Base-by-base conservation (phyloP, 2,329 filamentous ascomycete genomes). In the Botrytis cinerea region DNA sequence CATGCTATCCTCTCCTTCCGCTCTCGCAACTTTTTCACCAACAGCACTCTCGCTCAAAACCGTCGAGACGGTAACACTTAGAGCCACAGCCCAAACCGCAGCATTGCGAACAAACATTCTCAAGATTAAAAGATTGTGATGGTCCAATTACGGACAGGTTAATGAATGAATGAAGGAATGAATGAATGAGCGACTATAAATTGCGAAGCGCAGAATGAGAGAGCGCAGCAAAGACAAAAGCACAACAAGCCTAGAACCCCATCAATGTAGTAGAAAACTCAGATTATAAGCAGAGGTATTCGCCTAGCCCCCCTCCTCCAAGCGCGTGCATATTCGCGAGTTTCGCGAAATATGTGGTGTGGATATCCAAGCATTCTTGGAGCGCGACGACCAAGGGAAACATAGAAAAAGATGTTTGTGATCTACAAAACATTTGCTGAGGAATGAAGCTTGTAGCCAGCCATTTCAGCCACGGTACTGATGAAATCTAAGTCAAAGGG, bases 281-380 rank as follows among this genome's bases (percentile, higher is more conserved):
- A 6, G 32, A 10, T 67, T 67, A 38, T 67, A 67, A 67, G 20
- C 32, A 67, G 22, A 67, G 45, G 14, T 4, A 51, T 51, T 48
- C 32, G 22, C 12, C 46, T 51, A 20, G 10, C 32, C 63, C 32
- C 63, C 45, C 46, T n/a, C 32, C 46, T 6, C 20, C 43, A 46
- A 51, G 63, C 45, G 32, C 40, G 32, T 67, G 63, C 45, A 67
- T 63, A 63, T 45, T 63, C 40, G n/a, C 25, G n/a, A 63, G 2
- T 51, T 67, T 51, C 63, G 63, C 25, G 45, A 67, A 51, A 67
- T 67, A 67, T 67, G 63, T 51, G 22, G 38, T 67, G 32, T 67
- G 63, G 32, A 67, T 51, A 38, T 51, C 63, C 46, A n/a, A 51
- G 46, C 63, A 67, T 67, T 67, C 63, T 51, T 67, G 63, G 25